Conservation (phyloP, 208 protist species). For the Leishmania lainsoni region DNA sequence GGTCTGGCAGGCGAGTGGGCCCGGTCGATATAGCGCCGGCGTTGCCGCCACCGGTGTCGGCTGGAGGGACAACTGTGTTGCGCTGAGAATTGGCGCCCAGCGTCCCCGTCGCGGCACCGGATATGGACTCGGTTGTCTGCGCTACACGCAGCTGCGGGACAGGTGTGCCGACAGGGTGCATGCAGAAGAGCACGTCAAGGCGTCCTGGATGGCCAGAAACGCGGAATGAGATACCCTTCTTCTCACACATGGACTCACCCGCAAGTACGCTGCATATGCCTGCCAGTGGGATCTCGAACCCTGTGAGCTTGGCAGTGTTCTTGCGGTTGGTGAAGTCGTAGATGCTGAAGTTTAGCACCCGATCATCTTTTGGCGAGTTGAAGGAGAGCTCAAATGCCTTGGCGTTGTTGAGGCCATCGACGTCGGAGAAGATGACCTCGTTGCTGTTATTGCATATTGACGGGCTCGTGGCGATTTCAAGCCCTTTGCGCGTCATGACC, state of each 20-base stretch:
- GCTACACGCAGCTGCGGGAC: slow-evolving; percentile 46
- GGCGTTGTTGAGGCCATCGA: slow-evolving; percentile 43
- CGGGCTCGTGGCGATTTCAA: slow-evolving; percentile 75
- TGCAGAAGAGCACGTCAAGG: slow-evolving; percentile 85
- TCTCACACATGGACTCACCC: slow-evolving; percentile 84
- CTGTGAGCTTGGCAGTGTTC: slow-evolving; percentile 74
- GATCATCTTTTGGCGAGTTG: slow-evolving; percentile 80
- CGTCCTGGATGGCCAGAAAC: slow-evolving; percentile 71
- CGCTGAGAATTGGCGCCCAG: slow-evolving; percentile 1
- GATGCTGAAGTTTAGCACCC: slow-evolving; percentile 73
- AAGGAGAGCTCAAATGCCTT: slow-evolving; percentile 74
- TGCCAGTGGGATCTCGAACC: slow-evolving; percentile 85
- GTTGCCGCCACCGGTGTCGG: neutral
- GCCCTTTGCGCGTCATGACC: slow-evolving; percentile 71
- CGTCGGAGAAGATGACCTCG: slow-evolving; percentile 77
- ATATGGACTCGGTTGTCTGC: slow-evolving; percentile 11
- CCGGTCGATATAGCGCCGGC: slow-evolving; percentile 35
- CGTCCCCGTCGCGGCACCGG: slow-evolving; percentile 7
- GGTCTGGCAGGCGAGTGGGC: slow-evolving; percentile 52
- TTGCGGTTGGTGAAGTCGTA: slow-evolving; percentile 87
- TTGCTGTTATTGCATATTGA: slow-evolving; percentile 52
- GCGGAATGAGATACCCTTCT: slow-evolving; percentile 84
- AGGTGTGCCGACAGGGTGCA: slow-evolving; percentile 76
- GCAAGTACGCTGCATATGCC: slow-evolving; percentile 91
- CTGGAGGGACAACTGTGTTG: neutral